These are phyloP conservation scores for Trichosporon inkin DNA, from an alignment of 1,284 basidiomycete genomes.

Conservation along the genomic window DNA sequence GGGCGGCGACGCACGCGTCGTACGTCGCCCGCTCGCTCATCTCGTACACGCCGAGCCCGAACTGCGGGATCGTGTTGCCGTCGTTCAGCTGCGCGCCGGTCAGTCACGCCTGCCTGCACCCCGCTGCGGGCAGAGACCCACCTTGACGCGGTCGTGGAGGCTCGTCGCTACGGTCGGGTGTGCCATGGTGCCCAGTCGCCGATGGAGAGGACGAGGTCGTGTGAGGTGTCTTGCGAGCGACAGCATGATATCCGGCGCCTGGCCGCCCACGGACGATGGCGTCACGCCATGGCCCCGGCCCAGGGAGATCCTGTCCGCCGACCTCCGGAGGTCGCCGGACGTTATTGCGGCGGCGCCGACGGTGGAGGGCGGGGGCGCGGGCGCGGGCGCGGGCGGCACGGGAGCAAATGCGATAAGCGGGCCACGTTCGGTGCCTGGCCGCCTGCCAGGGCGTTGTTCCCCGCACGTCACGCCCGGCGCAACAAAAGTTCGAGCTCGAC, in stretches of 20 bases:
- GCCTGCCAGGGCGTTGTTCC: no score
- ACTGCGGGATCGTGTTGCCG: conserved; percentile 60
- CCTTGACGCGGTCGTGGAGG: conserved; percentile 22
- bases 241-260: neutral
- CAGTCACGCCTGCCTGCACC: neutral
- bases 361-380: no score
- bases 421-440: no score
- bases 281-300: neutral
- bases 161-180: conserved; percentile 1
- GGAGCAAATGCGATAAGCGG: neutral
- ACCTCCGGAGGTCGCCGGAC: neutral
- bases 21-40: conserved; percentile 60
- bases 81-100: conserved; percentile 56
- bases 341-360: neutral
- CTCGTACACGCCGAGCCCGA: conserved; percentile 67
- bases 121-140: conserved; percentile 9
- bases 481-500: neutral
- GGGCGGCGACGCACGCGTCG: conserved; percentile 59
- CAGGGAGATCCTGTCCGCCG: neutral
- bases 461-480: no score
- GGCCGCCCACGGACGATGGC: neutral
- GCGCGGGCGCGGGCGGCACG: no score
- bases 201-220: neutral
- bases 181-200: neutral
- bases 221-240: neutral